phyloP scores from a whole-genome alignment of 2,329 filamentous ascomycete genomes.

The Xylariaceae sp. region DNA sequence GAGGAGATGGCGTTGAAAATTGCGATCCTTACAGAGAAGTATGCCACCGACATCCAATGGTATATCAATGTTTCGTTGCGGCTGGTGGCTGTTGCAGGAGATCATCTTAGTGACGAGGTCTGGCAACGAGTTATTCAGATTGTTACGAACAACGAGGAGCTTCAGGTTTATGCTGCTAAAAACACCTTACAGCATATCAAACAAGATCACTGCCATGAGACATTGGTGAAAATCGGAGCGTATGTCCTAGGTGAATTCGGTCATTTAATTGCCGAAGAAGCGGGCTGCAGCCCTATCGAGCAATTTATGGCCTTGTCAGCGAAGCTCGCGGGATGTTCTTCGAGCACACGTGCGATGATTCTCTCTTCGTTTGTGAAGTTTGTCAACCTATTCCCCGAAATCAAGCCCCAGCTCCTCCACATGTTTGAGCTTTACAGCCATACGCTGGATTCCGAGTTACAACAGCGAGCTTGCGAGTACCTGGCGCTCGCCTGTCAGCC shows the following conservation, averaged over 20 bases:
- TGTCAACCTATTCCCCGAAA: constrained; percentile 96
- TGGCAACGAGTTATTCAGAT: constrained; percentile 99
- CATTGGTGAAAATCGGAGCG: constrained; percentile 92
- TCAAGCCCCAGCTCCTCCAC: constrained; percentile 88
- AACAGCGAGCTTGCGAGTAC: constrained; percentile 96
- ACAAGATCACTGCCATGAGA: constrained; percentile 91
- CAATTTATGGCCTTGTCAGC: constrained; percentile 89
- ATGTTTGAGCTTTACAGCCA: constrained; percentile 92
- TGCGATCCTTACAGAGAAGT: constrained; percentile 96
- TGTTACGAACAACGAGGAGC: constrained; percentile 97
- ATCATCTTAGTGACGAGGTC: constrained; percentile 97
- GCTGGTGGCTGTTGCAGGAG: constrained; percentile 91
- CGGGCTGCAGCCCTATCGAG: constrained; percentile 91
- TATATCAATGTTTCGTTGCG: constrained; percentile 97
- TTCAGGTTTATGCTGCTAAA: constrained; percentile 93
- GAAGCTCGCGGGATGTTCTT: constrained; percentile 85
- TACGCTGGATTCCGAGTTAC: constrained; percentile 88
- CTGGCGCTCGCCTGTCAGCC: constrained; percentile 78
- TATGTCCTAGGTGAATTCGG: constrained; percentile 97
- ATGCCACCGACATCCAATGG: constrained; percentile 97
- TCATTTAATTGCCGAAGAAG: constrained; percentile 88
- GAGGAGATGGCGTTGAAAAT: constrained; percentile 99
- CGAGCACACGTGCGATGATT: constrained; percentile 87
- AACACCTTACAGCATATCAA: constrained; percentile 92
- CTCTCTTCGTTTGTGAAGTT: constrained; percentile 96